A percentile compares a stretch with the other conserved stretches of the same genome.
phyloP scores from a whole-genome alignment of 2,329 filamentous ascomycete genomes.

The Colletotrichum limetticola region DNA sequence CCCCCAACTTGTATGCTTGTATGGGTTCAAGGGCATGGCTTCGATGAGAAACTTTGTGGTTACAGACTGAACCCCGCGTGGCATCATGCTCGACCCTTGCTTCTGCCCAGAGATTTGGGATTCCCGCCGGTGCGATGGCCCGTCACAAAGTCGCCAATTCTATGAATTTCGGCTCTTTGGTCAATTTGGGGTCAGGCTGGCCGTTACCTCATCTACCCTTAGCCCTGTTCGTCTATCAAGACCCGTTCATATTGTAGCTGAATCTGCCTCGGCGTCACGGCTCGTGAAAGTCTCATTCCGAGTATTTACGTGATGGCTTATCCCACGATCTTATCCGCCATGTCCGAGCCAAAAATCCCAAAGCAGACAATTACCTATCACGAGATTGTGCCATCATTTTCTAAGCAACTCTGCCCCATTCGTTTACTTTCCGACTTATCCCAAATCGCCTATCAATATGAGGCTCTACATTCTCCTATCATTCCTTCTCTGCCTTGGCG shows the following conservation, averaged over 20 bases:
- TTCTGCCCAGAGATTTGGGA: background rate
- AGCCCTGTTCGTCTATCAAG: constrained; percentile 9
- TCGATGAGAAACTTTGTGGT: constrained; percentile 11
- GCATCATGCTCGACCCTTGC: constrained; percentile 1
- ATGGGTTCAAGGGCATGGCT: background rate
- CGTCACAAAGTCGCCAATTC: background rate
- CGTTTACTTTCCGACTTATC: background rate
- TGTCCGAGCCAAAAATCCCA: background rate
- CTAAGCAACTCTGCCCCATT: background rate
- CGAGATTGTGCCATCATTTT: background rate
- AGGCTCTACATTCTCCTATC: background rate
- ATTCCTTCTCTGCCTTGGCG: constrained; percentile 14
- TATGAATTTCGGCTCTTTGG: constrained; percentile 1
- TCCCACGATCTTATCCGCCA: background rate
- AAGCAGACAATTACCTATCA: background rate
- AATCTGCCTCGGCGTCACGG: constrained; percentile 27
- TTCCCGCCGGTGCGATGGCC: background rate
- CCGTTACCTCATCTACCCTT: background rate
- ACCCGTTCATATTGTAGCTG: background rate
- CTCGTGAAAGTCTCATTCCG: constrained; percentile 14
- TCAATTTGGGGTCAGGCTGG: constrained; percentile 3
- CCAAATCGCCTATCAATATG: background rate
- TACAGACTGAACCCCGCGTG: constrained; percentile 12
- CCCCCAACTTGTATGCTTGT: constrained; percentile 11
- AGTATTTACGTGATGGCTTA: constrained; percentile 24